Evolutionary conservation across 176 grass and related monocot species (phyloP).

Genomic region (Triticum timopheevii): DNA sequence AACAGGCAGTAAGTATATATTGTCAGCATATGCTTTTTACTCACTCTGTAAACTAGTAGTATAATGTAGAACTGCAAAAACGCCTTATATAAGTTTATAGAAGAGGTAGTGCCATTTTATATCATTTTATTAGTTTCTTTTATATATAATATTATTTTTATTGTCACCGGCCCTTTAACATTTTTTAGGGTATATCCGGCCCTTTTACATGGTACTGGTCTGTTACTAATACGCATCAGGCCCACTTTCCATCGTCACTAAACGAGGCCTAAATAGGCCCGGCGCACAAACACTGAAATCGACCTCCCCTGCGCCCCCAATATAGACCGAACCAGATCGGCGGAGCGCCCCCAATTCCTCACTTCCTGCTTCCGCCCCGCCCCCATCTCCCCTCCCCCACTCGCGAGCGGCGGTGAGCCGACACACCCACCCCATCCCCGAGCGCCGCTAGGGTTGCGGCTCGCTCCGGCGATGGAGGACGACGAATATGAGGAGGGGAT

Average conservation of each 20-base stretch:
- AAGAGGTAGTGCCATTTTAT: too few species aligned
- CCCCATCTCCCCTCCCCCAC: too few species aligned
- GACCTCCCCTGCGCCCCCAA: neutral
- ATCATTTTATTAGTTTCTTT: too few species aligned
- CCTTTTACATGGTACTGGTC: too few species aligned
- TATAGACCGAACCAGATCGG: conserved; percentile 5
- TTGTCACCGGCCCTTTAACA: too few species aligned
- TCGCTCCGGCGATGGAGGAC: conserved; percentile 44
- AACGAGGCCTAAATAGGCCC: neutral
- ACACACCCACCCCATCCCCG: neutral
- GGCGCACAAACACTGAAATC: neutral
- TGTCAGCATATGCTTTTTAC: too few species aligned
- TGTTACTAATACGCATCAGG: neutral
- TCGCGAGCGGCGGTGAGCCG: conserved; percentile 7
- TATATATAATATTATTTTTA: too few species aligned
- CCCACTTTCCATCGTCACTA: neutral
- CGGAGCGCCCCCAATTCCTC: neutral
- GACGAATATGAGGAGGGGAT: conserved; percentile 62
- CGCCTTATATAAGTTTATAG: too few species aligned
- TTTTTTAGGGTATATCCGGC: too few species aligned
- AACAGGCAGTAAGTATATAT: too few species aligned
- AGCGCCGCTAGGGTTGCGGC: conserved; percentile 22
- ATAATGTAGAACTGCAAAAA: too few species aligned
- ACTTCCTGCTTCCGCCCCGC: neutral
- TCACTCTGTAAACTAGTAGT: too few species aligned